These are phyloP conservation scores for Russula brevipes DNA, from an alignment of 768 basidiomycete genomes.

Conservation along the genomic window DNA sequence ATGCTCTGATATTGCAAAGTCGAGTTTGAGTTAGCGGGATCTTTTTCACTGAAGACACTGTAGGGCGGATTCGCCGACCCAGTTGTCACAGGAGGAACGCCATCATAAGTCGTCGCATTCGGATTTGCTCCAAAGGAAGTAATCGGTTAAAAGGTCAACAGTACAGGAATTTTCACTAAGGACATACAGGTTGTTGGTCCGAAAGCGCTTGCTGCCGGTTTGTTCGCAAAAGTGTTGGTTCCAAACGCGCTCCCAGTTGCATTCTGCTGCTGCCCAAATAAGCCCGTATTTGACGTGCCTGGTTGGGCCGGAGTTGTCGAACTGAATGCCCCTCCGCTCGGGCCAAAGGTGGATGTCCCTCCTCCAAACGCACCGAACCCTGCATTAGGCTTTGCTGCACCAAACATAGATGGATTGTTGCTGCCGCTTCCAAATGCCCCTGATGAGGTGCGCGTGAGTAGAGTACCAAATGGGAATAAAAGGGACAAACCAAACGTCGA, in stretches of 20 bases:
- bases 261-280: constrained; percentile 55
- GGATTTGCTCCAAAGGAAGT: constrained; percentile 28
- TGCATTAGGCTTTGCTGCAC: constrained; percentile 59
- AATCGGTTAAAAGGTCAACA: constrained; percentile 12
- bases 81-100: constrained; percentile 53
- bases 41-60: constrained; percentile 58
- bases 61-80: constrained; percentile 69
- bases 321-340: constrained; percentile 42
- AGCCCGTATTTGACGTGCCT: constrained; percentile 42
- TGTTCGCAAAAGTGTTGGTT: constrained; percentile 38
- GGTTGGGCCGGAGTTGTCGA: constrained; percentile 28
- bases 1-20: constrained; percentile 78
- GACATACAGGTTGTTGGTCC: constrained; percentile 38
- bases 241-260: constrained; percentile 35
- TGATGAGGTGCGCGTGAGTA: constrained; percentile 25
- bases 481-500: constrained; percentile 36
- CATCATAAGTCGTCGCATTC: constrained; percentile 32
- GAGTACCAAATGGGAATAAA: constrained; percentile 15
- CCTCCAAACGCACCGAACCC: constrained; percentile 77
- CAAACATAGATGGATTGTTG: constrained; percentile 47
- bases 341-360: constrained; percentile 48
- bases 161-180: not conserved
- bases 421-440: constrained; percentile 37
- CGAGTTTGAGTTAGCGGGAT: constrained; percentile 40
- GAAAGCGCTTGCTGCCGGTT: constrained; percentile 40